Evolutionary conservation across 305 asterid species (phyloP), one percentile per base, ranked within the genome.

Genomic region (Fraxinus sp.): DNA sequence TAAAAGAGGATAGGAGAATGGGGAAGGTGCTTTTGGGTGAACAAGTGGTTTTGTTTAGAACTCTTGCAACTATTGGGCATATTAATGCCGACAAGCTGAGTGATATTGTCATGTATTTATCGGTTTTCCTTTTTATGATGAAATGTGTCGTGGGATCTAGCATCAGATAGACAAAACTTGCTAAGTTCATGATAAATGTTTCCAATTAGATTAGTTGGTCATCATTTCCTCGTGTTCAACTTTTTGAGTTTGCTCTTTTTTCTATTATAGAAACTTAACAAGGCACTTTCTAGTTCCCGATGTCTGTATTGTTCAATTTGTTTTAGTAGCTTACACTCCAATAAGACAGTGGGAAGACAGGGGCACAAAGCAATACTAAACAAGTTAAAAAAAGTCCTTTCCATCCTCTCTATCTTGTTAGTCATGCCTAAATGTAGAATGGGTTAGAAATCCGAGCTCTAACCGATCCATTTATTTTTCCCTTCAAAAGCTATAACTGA

Each of bases 41-140:
- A 64, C 26, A 59, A 22, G 52, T 49, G 39, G 62, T 39, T 81
- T 81, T 57, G 30, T 83, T 83, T 5, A 0, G 52, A 49, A 76
- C 37, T 26, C 30, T 76, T 24, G 82, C 62, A 6, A 59, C 24
- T 32, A 35, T 20, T 35, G 80, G 70, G 44, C 44, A 55, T 82
- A 16, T 16, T 49, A 30, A 68, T 14, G 14, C 37, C 24, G 28
- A 8, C 7, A 20, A 33, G 16, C 30, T 71, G 46, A 46, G 26
- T 35, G 10, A 28, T 28, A 11, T 30, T 70, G n/a, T 66, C 74
- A 1, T 66, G 0, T 26, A 66, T 66, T 24, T 5, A 26, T 32
- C 24, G 14, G 39, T 70, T 32, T 28, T 22, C 73, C 73, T 2
- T n/a, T 28, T 68, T 7, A 7, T 32, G 20, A 32, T 10, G 24